Conservation (phyloP, 2,329 filamentous ascomycete species). For the Aspergillus melleus region DNA sequence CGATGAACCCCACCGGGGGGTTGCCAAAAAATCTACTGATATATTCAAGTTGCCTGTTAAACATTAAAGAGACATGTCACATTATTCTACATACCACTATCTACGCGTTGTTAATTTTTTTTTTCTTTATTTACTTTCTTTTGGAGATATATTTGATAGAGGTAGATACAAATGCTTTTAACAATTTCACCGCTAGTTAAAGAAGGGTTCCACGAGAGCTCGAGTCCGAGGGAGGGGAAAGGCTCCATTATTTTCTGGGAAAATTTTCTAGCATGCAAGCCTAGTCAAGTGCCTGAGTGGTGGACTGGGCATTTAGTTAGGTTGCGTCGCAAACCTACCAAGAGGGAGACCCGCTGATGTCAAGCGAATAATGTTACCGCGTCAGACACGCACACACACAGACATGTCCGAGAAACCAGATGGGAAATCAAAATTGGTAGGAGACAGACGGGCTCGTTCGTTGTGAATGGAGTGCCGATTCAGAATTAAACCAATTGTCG, state of each 20-base stretch:
- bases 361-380: slow-evolving; percentile 1
- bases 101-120: neutral
- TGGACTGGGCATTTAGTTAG: neutral
- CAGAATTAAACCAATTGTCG: neutral
- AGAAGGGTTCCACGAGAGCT: too few relatives aligned
- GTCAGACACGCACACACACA: neutral
- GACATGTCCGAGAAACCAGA: neutral
- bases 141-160: neutral
- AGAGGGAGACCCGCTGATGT: slow-evolving; percentile 8
- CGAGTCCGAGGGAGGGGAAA: neutral
- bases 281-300: neutral
- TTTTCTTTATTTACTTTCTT: neutral
- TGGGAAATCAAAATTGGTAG: neutral
- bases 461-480: neutral
- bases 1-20: neutral
- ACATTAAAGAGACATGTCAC: neutral
- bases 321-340: neutral
- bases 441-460: neutral
- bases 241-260: neutral
- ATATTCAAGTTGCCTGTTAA: neutral
- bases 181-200: neutral
- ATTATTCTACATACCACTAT: neutral
- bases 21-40: neutral
- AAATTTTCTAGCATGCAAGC: neutral
- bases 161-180: neutral